A percentile compares a stretch with the other conserved stretches of the same genome.
phyloP scores from a whole-genome alignment of 768 basidiomycete species.

The Plicaturopsis crispa region DNA sequence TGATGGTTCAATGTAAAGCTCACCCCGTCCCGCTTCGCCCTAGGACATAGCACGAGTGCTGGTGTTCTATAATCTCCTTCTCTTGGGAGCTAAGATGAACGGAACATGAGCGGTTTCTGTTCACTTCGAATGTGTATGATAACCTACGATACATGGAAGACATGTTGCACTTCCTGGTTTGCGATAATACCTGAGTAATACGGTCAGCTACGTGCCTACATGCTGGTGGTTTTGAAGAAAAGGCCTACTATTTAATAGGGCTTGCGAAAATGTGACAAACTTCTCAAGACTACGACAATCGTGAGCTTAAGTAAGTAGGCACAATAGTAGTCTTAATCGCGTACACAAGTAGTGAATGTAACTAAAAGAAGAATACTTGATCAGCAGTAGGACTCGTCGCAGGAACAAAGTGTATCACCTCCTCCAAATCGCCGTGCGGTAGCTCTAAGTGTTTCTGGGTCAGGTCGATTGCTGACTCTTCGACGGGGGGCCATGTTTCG shows the following conservation, averaged over 20 bases:
- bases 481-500: slow-evolving; percentile 40
- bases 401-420: slow-evolving; percentile 27
- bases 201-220: background rate
- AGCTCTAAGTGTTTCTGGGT: slow-evolving; percentile 20
- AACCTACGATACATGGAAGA: slow-evolving; percentile 24
- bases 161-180: slow-evolving; percentile 32
- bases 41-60: slow-evolving; percentile 54
- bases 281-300: slow-evolving; percentile 32
- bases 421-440: slow-evolving; percentile 36
- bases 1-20: no score
- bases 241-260: slow-evolving; percentile 27
- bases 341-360: slow-evolving; percentile 55
- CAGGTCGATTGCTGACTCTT: slow-evolving; percentile 14
- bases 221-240: background rate
- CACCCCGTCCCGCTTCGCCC: slow-evolving; percentile 74
- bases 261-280: slow-evolving; percentile 32
- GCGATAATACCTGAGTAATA: slow-evolving; percentile 36
- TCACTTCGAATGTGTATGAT: no score
- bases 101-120: no score
- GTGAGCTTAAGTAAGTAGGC: slow-evolving; percentile 4
- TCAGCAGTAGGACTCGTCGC: background rate
- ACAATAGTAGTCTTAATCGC: slow-evolving; percentile 12
- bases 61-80: slow-evolving; percentile 50
- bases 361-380: slow-evolving; percentile 19
- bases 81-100: slow-evolving; percentile 30